Base-by-base conservation (phyloP, 2,329 filamentous ascomycete genomes). In the Nemania abortiva region DNA sequence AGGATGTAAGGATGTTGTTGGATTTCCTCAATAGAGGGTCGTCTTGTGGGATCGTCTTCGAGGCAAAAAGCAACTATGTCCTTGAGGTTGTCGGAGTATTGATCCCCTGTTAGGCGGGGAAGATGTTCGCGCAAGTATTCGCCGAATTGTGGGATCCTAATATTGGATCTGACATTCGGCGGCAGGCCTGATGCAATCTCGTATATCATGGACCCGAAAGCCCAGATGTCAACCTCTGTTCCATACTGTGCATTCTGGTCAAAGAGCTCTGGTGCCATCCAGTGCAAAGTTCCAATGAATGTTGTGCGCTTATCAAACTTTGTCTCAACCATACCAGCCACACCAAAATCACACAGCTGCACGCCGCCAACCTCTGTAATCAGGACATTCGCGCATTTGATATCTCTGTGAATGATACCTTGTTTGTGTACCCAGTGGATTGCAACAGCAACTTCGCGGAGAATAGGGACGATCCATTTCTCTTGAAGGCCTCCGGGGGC, bases 251-350 rank as follows among this genome's bases (percentile, higher is more conserved):
- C 84, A 3, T 87, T 84, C 45, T 87, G 84, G 66, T 91, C 88
- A 73, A 92, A 90, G 13, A 95, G 84, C 75, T 96, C 93, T 0
- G 91, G 92, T 0, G 93, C 92, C 92, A 96, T 95, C 91, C 92
- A 96, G 79, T 95, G 90, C 2, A 91, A 91, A 0, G 93, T 96
- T 24, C 93, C 93, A 65, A 95, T 92, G 57, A 95, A 91, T 0
- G 93, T 95, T 3, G 91, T 91, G 62, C 92, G 85, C 81, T 96
- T 96, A 74, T 92, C 90, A 63, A 90, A 86, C 73, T 92, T 91
- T 50, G 86, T 91, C 77, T 95, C 92, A 65, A 95, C 88, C 55
- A 93, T 88, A 53, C 91, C 92, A 34, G 93, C 92, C 56, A 96
- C 92, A 72, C 93, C 93, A 79, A 96, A 96, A 77, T 96, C 93